Percentiles rank a stretch among this genome's conserved stretches.
Conservation (phyloP, 352 stramenopile genomes). For the Pythium sp. region DNA sequence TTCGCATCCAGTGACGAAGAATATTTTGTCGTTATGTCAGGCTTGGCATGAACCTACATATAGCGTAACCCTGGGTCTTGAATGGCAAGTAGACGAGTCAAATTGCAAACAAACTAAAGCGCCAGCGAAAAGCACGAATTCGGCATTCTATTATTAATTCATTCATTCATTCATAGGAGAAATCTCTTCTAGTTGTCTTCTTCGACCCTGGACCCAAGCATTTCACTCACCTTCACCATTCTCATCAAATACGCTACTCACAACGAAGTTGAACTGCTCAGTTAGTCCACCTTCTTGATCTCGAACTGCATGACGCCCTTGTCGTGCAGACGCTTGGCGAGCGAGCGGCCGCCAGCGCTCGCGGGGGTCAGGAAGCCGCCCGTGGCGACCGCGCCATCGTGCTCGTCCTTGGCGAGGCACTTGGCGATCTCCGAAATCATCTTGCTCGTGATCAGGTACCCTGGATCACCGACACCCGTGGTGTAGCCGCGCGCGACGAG, state of each 20-base stretch:
- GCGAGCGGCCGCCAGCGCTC: constrained; percentile 33
- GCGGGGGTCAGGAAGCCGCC: constrained; percentile 44
- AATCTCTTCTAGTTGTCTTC: background rate
- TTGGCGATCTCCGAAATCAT: constrained; percentile 42
- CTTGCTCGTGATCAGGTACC: constrained; percentile 38
- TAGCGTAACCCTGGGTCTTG: no score
- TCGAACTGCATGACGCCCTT: constrained; percentile 40
- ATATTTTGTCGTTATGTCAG: no score
- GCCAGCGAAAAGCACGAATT: background rate
- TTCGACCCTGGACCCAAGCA: background rate
- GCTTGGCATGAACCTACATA: no score
- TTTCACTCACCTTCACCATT: background rate
- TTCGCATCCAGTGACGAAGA: no score
- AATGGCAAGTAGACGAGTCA: no score
- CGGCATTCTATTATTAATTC: background rate
- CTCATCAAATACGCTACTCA: background rate
- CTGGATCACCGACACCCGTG: constrained; percentile 28
- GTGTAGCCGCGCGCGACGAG: constrained; percentile 22
- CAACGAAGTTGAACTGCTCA: background rate
- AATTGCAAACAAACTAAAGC: background rate
- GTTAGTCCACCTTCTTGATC: constrained; percentile 17
- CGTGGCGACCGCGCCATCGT: constrained; percentile 16
- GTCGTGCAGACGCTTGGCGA: constrained; percentile 30
- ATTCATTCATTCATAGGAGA: background rate
- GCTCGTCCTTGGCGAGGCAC: constrained; percentile 33